These are phyloP conservation scores for Lactarius pseudohatsudake DNA, from an alignment of 768 basidiomycete species.

Conservation along the genomic window DNA sequence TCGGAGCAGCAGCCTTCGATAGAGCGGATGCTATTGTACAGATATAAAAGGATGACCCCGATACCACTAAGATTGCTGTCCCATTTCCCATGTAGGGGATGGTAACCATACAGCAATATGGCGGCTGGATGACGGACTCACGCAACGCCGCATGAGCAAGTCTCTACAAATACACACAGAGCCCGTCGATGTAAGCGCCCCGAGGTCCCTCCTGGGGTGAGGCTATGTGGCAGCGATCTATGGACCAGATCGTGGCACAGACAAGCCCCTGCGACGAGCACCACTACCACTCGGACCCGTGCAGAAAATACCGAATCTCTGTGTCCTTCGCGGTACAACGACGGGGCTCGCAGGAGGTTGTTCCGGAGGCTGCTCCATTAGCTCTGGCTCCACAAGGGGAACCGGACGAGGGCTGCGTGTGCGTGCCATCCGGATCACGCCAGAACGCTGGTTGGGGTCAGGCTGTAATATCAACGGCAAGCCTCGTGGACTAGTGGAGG, in stretches of 20 bases:
- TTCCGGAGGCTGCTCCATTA: conserved; percentile 1
- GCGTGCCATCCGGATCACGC: conserved; percentile 23
- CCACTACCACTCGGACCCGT: conserved; percentile 11
- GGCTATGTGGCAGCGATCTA: neutral
- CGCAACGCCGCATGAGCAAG: conserved; percentile 1
- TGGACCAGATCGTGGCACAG: conserved; percentile 15
- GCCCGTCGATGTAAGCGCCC: neutral
- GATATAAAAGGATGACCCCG: neutral
- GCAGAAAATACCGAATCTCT: conserved; percentile 29
- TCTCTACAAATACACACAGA: conserved; percentile 2
- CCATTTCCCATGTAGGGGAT: conserved; percentile 7
- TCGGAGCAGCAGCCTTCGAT: neutral
- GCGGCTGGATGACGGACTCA: neutral
- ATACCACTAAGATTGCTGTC: conserved; percentile 19
- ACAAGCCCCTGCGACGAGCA: conserved; percentile 2
- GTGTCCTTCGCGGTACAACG: conserved; percentile 14
- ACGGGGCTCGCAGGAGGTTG: neutral
- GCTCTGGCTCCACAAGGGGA: conserved; percentile 3
- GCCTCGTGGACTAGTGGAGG: conserved; percentile 27
- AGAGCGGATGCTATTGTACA: neutral
- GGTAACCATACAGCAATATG: conserved; percentile 15
- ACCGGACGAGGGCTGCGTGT: conserved; percentile 25
- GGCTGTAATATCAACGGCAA: conserved; percentile 7
- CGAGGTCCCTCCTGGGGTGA: neutral
- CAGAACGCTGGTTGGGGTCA: conserved; percentile 17